Percentiles rank a stretch among this genome's conserved stretches.
phyloP scores from a whole-genome alignment of 2,329 filamentous ascomycete species.

The Cadophora malorum region DNA sequence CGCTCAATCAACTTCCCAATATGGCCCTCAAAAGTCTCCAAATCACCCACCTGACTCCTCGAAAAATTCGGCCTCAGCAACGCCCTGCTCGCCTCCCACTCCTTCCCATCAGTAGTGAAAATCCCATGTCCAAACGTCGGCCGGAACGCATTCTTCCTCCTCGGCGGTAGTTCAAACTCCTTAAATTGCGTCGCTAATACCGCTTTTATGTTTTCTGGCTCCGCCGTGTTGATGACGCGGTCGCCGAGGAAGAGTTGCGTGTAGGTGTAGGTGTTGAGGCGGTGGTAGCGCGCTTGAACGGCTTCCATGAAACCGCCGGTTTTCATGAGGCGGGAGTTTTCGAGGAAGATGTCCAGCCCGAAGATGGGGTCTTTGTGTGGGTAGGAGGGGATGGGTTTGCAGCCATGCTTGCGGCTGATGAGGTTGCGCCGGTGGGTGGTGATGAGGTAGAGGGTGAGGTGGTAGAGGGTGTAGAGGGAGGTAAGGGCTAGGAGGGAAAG shows the following conservation, averaged over 20 bases:
- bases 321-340: constrained; percentile 49
- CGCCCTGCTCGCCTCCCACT: constrained; percentile 60
- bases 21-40: constrained; percentile 66
- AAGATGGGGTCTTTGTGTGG: constrained; percentile 61
- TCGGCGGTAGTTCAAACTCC: constrained; percentile 56
- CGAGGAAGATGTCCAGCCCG: constrained; percentile 56
- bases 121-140: constrained; percentile 62
- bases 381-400: constrained; percentile 46
- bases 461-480: constrained; percentile 17
- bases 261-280: constrained; percentile 26
- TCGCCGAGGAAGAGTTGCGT: constrained; percentile 29
- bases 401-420: constrained; percentile 20
- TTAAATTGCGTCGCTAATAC: constrained; percentile 62
- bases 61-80: constrained; percentile 61
- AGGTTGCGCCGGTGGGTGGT: constrained; percentile 7
- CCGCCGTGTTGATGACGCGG: constrained; percentile 55
- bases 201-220: constrained; percentile 64
- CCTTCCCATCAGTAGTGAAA: constrained; percentile 58
- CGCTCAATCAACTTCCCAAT: constrained; percentile 62
- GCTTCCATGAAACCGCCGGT: constrained; percentile 47
- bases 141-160: constrained; percentile 52
- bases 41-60: constrained; percentile 54
- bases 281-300: constrained; percentile 45
- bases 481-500: constrained; percentile 9
- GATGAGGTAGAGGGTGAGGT: constrained; percentile 10